Evolutionary conservation across 2,329 filamentous ascomycete genomes (phyloP), one percentile per base, ranked within the genome.

Genomic region (Monilinia vaccinii-corymbosi): DNA sequence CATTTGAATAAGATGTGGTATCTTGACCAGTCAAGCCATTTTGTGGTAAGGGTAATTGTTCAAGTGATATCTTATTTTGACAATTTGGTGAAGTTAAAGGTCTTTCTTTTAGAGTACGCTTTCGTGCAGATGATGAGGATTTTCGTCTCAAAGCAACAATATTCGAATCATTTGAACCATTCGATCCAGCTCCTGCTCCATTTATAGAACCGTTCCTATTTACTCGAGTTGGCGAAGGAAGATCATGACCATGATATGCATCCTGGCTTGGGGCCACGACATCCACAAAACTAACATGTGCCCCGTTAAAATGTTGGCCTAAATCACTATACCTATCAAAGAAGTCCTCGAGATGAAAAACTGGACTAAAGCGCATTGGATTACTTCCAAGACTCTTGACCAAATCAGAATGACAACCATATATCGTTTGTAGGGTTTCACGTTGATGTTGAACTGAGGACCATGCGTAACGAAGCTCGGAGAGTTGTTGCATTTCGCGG

Each of bases 341-440:
- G 73, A 95, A 95, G 70, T 94, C 89, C 64, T 94, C 90, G 16
- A 92, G 81, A 63, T 94, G 89, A 68, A 94, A 93, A 1, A 89
- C 87, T 0, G 89, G 86, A 0, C 86, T 86, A 66, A 90, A 91
- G 11, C 88, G 78, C 79, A 89, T 86, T 0, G 85, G 80, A 63
- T 83, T 89, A 58, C 79, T 84, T 1, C 83, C 80, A 23, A 91
- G 73, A 4, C 82, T 85, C 69, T 89, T 88, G 57, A 92, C 85
- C n/a, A 95, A 78, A 71, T 92, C 88, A 0, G 83, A 79, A 69
- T 96, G 91, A n/a, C 86, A 88, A 31, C 81, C 82, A 70, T 88
- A 92, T 13, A 95, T 87, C 10, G 79, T 82, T 72, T 92, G 88
- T 6, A 96, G 76, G 3, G 88, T 89, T 64, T 92, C 87, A 4